phyloP scores from a whole-genome alignment of 1,284 basidiomycete species.

The Sporisorium exsertum region DNA sequence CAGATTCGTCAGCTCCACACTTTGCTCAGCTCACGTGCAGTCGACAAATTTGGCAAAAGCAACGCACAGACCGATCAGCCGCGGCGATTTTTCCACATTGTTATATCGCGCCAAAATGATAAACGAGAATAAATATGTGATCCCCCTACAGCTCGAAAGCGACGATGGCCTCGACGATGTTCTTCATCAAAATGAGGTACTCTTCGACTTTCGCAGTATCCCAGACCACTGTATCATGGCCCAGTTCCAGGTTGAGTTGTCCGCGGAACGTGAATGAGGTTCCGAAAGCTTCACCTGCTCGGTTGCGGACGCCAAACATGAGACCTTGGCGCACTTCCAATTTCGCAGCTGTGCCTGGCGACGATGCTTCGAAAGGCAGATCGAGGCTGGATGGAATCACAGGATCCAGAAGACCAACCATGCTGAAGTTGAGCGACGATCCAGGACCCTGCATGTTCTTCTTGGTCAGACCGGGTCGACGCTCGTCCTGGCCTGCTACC shows the following conservation, averaged over 20 bases:
- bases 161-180: conserved; percentile 31
- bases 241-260: conserved; percentile 41
- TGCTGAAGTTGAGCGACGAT: conserved; percentile 51
- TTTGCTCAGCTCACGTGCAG: conserved; percentile 30
- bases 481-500: conserved; percentile 38
- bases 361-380: conserved; percentile 3
- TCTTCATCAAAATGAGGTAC: conserved; percentile 38
- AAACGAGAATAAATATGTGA: neutral
- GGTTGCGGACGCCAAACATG: conserved; percentile 39
- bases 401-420: conserved; percentile 42
- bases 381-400: conserved; percentile 18
- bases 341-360: neutral
- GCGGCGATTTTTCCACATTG: neutral
- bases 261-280: conserved; percentile 48
- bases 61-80: conserved; percentile 54
- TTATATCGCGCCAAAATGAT: conserved; percentile 23
- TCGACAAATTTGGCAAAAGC: neutral
- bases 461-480: conserved; percentile 40
- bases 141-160: conserved; percentile 16
- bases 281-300: conserved; percentile 48
- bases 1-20: conserved; percentile 51
- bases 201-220: conserved; percentile 34
- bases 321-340: conserved; percentile 27
- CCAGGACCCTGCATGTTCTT: conserved; percentile 54
- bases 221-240: conserved; percentile 44